Conservation (phyloP, 2,329 filamentous ascomycete genomes). For the Phyllosticta ampelicida region DNA sequence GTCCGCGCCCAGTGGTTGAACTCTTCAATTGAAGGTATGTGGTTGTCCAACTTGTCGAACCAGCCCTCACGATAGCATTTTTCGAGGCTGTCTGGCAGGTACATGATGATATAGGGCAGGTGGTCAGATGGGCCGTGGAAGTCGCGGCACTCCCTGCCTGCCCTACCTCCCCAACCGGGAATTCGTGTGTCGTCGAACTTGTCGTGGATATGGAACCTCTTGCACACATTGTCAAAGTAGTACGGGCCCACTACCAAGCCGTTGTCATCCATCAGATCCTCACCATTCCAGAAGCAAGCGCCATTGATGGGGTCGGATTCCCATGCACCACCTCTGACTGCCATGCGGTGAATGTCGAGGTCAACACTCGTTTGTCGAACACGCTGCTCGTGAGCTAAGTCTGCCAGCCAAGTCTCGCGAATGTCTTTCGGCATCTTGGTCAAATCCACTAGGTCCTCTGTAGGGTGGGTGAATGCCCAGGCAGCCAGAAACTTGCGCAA, state of each 20-base stretch:
- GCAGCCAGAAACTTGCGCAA: background rate
- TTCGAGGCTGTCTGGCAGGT: background rate
- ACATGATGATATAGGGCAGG: background rate
- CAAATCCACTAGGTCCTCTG: background rate
- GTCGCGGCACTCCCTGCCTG: background rate
- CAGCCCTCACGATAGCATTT: background rate
- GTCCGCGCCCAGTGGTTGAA: too few relatives aligned
- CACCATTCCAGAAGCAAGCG: background rate
- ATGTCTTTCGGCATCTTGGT: background rate
- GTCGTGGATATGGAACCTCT: background rate
- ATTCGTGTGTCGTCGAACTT: background rate
- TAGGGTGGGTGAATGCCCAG: conserved; percentile 1
- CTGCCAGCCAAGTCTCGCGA: too few relatives aligned
- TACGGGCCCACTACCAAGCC: background rate
- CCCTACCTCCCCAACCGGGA: background rate
- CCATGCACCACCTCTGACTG: too few relatives aligned
- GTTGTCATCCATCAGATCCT: background rate
- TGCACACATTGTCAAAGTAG: background rate
- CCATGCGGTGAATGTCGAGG: too few relatives aligned
- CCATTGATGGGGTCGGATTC: too few relatives aligned
- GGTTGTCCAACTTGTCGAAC: too few relatives aligned
- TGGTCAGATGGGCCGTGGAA: background rate
- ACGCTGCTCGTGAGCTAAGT: background rate
- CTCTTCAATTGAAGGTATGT: too few relatives aligned
- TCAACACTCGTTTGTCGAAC: too few relatives aligned